Percentiles rank a stretch among this genome's conserved stretches.
phyloP scores from a whole-genome alignment of 2,329 filamentous ascomycete species.

The Dothistroma septosporum region DNA sequence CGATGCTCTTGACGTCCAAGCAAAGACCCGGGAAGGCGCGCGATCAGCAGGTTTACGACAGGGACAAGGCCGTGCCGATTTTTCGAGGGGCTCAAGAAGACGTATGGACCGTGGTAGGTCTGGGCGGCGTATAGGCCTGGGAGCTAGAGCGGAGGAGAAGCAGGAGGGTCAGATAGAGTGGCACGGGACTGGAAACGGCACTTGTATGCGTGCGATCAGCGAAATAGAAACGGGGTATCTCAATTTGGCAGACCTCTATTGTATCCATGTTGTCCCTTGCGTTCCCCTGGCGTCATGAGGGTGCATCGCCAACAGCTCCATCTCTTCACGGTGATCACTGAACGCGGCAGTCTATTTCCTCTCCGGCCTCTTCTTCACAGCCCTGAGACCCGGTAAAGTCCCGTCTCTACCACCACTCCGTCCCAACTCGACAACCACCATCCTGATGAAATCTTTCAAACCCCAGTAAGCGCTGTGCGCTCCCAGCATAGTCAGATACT shows the following conservation, averaged over 20 bases:
- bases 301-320: neutral
- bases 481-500: slow-evolving; percentile 95
- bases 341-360: neutral
- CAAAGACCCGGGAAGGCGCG: no score
- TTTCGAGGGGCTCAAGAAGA: no score
- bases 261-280: neutral
- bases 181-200: no score
- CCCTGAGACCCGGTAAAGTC: slow-evolving; percentile 51
- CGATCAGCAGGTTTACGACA: no score
- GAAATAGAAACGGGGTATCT: neutral
- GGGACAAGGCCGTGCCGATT: no score
- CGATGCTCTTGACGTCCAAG: no score
- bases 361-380: slow-evolving; percentile 47
- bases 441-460: slow-evolving; percentile 78
- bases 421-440: slow-evolving; percentile 85
- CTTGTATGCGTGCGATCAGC: neutral
- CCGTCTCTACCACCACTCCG: slow-evolving; percentile 63
- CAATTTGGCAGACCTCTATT: neutral
- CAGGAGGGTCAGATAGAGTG: no score
- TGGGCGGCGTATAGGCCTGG: no score
- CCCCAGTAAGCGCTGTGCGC: slow-evolving; percentile 95
- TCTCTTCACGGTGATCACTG: neutral
- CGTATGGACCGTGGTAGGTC: no score
- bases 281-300: neutral
- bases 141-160: no score